Evolutionary conservation across 108 stramenopile species (phyloP).

Genomic region (Skeletonema tropicum): DNA sequence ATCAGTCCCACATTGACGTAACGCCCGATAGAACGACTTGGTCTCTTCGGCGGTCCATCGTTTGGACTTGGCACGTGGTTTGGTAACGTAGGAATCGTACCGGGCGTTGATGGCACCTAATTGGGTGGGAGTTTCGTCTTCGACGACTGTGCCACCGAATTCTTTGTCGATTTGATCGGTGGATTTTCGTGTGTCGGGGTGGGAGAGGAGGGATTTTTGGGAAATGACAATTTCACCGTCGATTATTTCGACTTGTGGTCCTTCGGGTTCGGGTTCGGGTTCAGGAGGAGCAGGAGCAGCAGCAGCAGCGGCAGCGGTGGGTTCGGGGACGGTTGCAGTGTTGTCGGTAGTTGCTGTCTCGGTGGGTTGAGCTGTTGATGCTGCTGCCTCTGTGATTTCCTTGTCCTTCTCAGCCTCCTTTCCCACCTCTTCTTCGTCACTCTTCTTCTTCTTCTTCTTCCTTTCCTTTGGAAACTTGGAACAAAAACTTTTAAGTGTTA

Average conservation of each 20-base stretch:
- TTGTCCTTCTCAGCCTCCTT: slow-evolving; percentile 1
- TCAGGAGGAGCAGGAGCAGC: not conserved
- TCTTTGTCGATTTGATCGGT: slow-evolving; percentile 30
- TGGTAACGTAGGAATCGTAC: slow-evolving; percentile 24
- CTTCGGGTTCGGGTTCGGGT: not conserved
- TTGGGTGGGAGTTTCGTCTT: slow-evolving; percentile 22
- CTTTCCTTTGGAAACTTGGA: slow-evolving; percentile 12
- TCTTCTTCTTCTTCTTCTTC: not conserved
- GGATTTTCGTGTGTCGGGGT: slow-evolving; percentile 12
- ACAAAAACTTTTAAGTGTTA: slow-evolving; percentile 23
- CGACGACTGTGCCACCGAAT: slow-evolving; percentile 37
- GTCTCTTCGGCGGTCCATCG: slow-evolving; percentile 79
- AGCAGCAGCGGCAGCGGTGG: not conserved
- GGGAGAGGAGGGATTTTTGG: slow-evolving; percentile 18
- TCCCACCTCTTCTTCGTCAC: not conserved
- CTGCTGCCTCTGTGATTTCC: not conserved
- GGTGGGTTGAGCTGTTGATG: not conserved
- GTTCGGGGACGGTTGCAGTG: too few relatives aligned
- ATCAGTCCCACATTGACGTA: slow-evolving; percentile 79
- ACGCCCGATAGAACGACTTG: slow-evolving; percentile 66
- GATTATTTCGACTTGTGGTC: slow-evolving; percentile 32
- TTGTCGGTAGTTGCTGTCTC: not conserved
- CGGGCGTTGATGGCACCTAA: slow-evolving; percentile 29
- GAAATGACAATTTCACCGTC: slow-evolving; percentile 37
- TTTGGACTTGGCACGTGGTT: not conserved